Evolutionary conservation across 2,329 filamentous ascomycete genomes (phyloP), one percentile per base, ranked within the genome.

Genomic region (Fonsecaea erecta): DNA sequence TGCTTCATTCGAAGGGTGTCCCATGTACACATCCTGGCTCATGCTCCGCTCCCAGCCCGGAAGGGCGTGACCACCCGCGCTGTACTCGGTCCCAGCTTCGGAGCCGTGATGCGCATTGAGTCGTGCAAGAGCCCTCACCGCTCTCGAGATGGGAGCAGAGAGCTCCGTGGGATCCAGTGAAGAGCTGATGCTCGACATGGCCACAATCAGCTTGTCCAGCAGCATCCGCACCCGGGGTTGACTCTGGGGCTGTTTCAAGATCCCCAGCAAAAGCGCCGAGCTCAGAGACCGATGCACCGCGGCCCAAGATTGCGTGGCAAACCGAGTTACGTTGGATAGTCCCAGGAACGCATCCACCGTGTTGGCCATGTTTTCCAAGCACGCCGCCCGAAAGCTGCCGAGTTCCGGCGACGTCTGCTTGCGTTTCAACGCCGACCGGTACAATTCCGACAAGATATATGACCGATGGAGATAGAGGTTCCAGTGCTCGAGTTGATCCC

Each of bases 371-470:
- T 55, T 58, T 7, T 54, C 62, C 35, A 64, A 37, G 26, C 62
- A 60, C 3, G 32, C 14, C 30, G 24, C 46, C 46, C 62, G 52
- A 14, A 55, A 52, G 28, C 34, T n/a, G 37, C 12, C 6, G 35
- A 53, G 40, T 18, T 55, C 60, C 32, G 37, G 18, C 35, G 43
- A 52, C 51, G 79, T 77, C 4, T 82, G 79, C 30, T 37, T 34
- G n/a, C 55, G 46, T 71, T 84, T 86, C 70, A 88, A 81, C 26
- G 85, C 82, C 32, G 85, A 84, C 43, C 85, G 81, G 71, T 84
- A 87, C 48, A 88, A 82, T 74, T 88, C 86, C 2, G 85, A 87
- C 26, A 82, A 82, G 64, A 86, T 83, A 73, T 87, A 88, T 4
- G 84, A 86, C 16, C 83, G 83, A 72, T 88, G 86, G 3, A 88